phyloP scores from a whole-genome alignment of 2,329 filamentous ascomycete genomes.

The Albifimbria verrucaria region DNA sequence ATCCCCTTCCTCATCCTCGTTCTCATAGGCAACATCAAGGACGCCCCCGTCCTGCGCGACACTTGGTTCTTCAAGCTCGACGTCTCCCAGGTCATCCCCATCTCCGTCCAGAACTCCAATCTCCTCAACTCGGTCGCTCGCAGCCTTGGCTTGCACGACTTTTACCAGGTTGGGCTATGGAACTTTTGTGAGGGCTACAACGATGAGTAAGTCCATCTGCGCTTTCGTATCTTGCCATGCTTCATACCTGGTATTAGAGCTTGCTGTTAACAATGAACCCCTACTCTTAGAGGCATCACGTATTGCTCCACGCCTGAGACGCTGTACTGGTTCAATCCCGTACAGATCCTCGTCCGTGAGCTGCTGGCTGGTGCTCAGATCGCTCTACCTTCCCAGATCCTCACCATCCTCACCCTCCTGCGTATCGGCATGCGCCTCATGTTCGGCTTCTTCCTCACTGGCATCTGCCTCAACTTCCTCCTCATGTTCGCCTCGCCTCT shows the following conservation, averaged over 20 bases:
- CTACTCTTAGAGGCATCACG: conserved; percentile 60
- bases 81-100: conserved; percentile 75
- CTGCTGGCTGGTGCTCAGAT: conserved; percentile 80
- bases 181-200: conserved; percentile 86
- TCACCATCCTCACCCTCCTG: conserved; percentile 71
- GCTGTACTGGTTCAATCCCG: conserved; percentile 89
- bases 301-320: conserved; percentile 66
- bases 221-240: neutral
- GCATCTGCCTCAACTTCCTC: conserved; percentile 65
- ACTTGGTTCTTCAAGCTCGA: conserved; percentile 86
- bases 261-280: conserved; percentile 31
- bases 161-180: conserved; percentile 92
- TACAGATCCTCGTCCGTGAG: conserved; percentile 75
- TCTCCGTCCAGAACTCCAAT: conserved; percentile 65
- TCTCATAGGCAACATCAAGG: conserved; percentile 70
- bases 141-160: conserved; percentile 85
- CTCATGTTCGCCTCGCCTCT: conserved; percentile 65
- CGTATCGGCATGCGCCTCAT: conserved; percentile 75
- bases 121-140: conserved; percentile 86
- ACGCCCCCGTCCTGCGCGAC: conserved; percentile 57
- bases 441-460: conserved; percentile 82
- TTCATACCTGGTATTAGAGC: neutral
- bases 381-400: conserved; percentile 71
- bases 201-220: conserved; percentile 42
- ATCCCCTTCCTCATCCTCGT: conserved; percentile 77